Conservation (phyloP, 164 flowering plant genomes). For the Berberis vulgaris region DNA sequence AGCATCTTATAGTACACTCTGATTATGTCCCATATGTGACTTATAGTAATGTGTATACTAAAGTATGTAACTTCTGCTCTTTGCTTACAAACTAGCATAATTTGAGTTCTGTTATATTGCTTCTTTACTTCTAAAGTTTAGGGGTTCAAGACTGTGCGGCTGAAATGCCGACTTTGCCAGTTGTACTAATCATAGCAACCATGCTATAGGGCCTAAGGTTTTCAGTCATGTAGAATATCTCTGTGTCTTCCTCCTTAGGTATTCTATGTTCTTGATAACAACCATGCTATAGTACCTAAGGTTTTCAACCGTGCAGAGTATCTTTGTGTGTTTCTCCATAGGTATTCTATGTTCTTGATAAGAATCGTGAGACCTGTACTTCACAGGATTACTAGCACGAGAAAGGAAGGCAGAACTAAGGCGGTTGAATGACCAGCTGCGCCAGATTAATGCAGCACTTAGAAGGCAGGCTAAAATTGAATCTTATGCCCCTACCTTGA, state of each 20-base stretch:
- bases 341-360: neutral
- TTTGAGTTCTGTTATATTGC: too few species aligned
- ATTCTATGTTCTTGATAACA: too few species aligned
- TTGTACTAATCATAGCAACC: too few species aligned
- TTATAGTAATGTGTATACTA: neutral
- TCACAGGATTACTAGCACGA: constrained; percentile 79
- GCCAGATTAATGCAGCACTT: constrained; percentile 88
- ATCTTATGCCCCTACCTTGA: constrained; percentile 85
- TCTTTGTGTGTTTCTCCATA: neutral
- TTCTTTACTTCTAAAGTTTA: too few species aligned
- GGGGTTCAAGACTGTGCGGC: too few species aligned
- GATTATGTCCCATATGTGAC: neutral
- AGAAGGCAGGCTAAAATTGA: constrained; percentile 98
- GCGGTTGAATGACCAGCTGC: constrained; percentile 78
- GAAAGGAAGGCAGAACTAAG: constrained; percentile 75
- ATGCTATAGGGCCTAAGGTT: too few species aligned
- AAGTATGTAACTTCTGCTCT: too few species aligned
- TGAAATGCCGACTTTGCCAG: too few species aligned
- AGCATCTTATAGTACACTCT: neutral
- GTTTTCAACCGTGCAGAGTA: neutral
- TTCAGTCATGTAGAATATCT: too few species aligned
- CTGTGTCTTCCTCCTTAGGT: too few species aligned
- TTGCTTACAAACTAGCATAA: too few species aligned
- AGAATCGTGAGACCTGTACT: neutral
- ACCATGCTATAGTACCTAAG: too few species aligned